phyloP scores from a whole-genome alignment of 176 grass and related monocot species.

The Tillandsia leiboldiana region DNA sequence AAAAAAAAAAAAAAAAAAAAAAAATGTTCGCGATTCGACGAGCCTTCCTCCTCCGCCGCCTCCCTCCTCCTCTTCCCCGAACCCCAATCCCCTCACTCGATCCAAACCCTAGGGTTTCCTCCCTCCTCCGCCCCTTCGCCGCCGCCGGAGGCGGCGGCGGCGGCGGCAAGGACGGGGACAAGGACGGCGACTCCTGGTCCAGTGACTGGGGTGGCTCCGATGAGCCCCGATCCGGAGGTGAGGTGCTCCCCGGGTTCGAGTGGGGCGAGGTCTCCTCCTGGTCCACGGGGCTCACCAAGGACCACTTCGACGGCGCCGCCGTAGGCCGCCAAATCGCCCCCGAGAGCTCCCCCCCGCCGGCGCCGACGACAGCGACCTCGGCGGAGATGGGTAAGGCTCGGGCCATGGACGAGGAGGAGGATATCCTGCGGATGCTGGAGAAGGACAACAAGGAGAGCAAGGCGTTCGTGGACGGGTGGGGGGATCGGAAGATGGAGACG shows the following conservation, averaged over 20 bases:
- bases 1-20: constrained; percentile 6
- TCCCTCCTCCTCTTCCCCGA: constrained; percentile 25
- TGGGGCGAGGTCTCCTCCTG: constrained; percentile 62
- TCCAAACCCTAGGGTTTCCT: constrained; percentile 22
- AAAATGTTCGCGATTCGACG: constrained; percentile 46
- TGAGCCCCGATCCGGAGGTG: background rate
- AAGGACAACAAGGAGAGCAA: constrained; percentile 22
- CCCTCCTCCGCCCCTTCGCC: constrained; percentile 29
- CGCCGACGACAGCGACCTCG: constrained; percentile 19
- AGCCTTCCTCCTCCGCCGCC: constrained; percentile 55
- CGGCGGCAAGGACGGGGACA: constrained; percentile 3
- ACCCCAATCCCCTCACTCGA: background rate
- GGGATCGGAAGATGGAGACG: constrained; percentile 42
- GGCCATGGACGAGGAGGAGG: constrained; percentile 54
- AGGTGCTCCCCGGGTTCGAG: constrained; percentile 23
- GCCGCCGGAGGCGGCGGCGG: constrained; percentile 4
- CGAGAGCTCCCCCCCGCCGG: constrained; percentile 5
- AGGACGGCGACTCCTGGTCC: background rate
- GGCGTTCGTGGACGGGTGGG: constrained; percentile 60
- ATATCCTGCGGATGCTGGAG: constrained; percentile 29
- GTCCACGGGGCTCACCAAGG: constrained; percentile 82
- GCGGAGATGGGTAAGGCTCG: constrained; percentile 27
- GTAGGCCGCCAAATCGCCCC: constrained; percentile 11
- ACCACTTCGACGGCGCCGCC: constrained; percentile 73
- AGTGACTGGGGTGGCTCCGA: constrained; percentile 4